phyloP scores from a whole-genome alignment of 805 yeast genomes.

The Hyphopichia homilentoma region DNA sequence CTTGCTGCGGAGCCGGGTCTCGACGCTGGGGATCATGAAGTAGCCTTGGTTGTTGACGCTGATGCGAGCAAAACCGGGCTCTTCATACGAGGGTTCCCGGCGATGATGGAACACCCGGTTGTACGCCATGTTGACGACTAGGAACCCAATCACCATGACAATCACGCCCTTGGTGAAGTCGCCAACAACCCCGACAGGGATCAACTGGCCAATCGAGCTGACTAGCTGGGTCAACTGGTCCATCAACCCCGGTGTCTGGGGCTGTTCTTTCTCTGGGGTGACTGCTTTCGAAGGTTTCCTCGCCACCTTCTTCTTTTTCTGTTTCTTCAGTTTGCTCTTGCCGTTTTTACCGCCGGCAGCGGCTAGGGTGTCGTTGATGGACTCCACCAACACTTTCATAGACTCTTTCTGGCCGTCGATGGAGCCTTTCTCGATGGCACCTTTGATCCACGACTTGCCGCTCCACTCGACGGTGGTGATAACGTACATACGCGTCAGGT shows the following conservation, averaged over 20 bases:
- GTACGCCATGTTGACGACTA: slow-evolving; percentile 8
- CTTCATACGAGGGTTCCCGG: slow-evolving; percentile 7
- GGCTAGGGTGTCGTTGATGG: slow-evolving; percentile 38
- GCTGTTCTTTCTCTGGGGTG: slow-evolving; percentile 9
- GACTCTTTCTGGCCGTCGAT: slow-evolving; percentile 69
- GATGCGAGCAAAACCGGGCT: slow-evolving; percentile 10
- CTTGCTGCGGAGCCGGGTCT: slow-evolving; percentile 23
- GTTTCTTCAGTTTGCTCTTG: slow-evolving; percentile 6
- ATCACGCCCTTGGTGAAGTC: slow-evolving; percentile 20
- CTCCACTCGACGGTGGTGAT: slow-evolving; percentile 65
- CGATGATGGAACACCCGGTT: slow-evolving; percentile 18
- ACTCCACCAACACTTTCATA: slow-evolving; percentile 44
- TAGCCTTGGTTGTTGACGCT: slow-evolving; percentile 33
- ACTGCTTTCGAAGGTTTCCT: slow-evolving; percentile 9
- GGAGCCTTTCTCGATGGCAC: slow-evolving; percentile 71
- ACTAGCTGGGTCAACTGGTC: slow-evolving; percentile 18
- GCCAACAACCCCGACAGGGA: slow-evolving; percentile 20
- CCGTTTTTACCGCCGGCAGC: slow-evolving; percentile 6
- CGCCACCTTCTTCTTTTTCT: slow-evolving; percentile 8
- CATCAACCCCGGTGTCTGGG: slow-evolving; percentile 11
- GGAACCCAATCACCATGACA: slow-evolving; percentile 10
- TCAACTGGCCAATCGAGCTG: slow-evolving; percentile 19
- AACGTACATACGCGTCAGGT: slow-evolving; percentile 49
- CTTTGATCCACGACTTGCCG: slow-evolving; percentile 74
- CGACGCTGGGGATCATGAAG: slow-evolving; percentile 38